Conservation (phyloP, 2,329 filamentous ascomycete species). For the Bipolaris bicolor region DNA sequence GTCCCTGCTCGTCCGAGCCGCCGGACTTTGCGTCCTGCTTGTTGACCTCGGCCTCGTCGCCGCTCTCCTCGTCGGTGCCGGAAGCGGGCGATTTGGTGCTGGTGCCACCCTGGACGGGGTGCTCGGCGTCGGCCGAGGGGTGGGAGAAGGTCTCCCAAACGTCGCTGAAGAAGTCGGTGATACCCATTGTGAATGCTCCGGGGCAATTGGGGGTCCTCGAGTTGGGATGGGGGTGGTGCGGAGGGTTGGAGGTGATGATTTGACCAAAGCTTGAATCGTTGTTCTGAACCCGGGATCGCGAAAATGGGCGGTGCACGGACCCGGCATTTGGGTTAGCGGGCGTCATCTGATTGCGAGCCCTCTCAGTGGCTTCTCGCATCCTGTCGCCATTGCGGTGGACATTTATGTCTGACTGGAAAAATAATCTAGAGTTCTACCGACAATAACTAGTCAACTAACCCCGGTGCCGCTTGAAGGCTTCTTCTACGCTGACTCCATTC, state of each 20-base stretch:
- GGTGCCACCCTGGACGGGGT: constrained; percentile 47
- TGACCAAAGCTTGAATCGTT: constrained; percentile 24
- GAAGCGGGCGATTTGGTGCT: constrained; percentile 48
- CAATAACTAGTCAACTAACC: constrained; percentile 11
- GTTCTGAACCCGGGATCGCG: constrained; percentile 29
- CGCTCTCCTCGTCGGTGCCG: constrained; percentile 53
- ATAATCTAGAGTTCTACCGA: too few relatives aligned
- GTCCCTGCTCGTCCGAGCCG: constrained; percentile 56
- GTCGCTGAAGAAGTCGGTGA: constrained; percentile 69
- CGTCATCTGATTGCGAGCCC: constrained; percentile 31
- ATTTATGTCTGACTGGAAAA: too few relatives aligned
- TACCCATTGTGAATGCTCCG: constrained; percentile 59
- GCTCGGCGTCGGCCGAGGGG: constrained; percentile 53
- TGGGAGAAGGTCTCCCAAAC: constrained; percentile 68
- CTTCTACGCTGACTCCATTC: constrained; percentile 65
- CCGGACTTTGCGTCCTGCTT: constrained; percentile 50
- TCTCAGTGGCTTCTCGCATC: constrained; percentile 25
- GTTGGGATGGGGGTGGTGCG: constrained; percentile 18
- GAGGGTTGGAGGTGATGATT: constrained; percentile 24
- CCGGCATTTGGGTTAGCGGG: constrained; percentile 24
- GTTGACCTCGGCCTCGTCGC: constrained; percentile 52
- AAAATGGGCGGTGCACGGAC: constrained; percentile 26
- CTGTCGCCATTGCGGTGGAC: background rate
- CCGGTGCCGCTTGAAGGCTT: constrained; percentile 67
- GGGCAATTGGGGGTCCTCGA: constrained; percentile 42